phyloP scores from a whole-genome alignment of 2,329 filamentous ascomycete genomes.

The Neocucurbitaria cava region DNA sequence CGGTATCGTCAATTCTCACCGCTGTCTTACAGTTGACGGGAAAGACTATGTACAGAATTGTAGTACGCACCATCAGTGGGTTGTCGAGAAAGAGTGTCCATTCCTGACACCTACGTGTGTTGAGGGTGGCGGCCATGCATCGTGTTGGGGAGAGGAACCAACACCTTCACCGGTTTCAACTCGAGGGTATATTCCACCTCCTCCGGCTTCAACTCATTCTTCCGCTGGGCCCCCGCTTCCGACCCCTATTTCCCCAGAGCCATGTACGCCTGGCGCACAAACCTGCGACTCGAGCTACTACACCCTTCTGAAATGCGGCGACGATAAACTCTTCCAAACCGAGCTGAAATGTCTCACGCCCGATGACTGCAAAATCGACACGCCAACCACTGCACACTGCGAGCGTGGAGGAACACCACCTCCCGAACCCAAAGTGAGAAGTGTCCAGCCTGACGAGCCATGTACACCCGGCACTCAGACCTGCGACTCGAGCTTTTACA shows the following conservation, averaged over 20 bases:
- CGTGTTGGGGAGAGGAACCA: not conserved
- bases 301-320: slow-evolving; percentile 1
- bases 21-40: not conserved
- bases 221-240: not conserved
- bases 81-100: not conserved
- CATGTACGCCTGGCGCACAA: slow-evolving; percentile 1
- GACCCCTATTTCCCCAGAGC: not conserved
- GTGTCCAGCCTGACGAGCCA: too few species aligned
- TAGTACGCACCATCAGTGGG: not conserved
- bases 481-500: slow-evolving; percentile 4
- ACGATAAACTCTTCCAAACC: not conserved
- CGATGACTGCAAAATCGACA: slow-evolving; percentile 6
- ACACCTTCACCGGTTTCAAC: not conserved
- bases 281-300: slow-evolving; percentile 6
- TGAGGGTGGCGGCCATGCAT: not conserved
- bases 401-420: slow-evolving; percentile 1
- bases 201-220: too few species aligned
- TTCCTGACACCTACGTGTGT: not conserved
- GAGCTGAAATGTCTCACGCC: slow-evolving; percentile 5
- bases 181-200: not conserved
- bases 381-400: slow-evolving; percentile 3
- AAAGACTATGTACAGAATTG: not conserved
- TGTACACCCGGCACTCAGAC: not conserved
- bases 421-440: not conserved
- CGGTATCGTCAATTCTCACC: not conserved